Base-by-base conservation (phyloP, 2,329 filamentous ascomycete genomes). In the Emmonsia crescens region DNA sequence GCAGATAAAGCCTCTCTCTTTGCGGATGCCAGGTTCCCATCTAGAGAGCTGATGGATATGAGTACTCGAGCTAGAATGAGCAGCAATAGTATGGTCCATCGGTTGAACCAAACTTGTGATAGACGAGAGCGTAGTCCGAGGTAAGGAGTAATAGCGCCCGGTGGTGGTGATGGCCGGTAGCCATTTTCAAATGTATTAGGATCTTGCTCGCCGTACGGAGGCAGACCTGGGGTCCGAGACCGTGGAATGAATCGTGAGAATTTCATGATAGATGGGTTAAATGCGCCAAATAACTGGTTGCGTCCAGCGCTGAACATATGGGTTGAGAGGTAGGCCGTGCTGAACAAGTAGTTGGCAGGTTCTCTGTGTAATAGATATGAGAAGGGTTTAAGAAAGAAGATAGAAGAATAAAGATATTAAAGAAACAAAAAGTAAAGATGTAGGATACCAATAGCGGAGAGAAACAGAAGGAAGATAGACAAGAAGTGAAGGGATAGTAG, bases 81-180 rank as follows among this genome's bases (percentile, higher is more conserved):
- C 63, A 96, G 75, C 56, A 97, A 81, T 56, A 99, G 82, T 63
- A 97, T 81, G 46, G 94, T 97, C 94, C 94, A 99, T 75, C 89
- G 85, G 80, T 99, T 97, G 78, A 99, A 86, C 91, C 93, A 96
- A 75, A 95, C 83, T 80, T 99, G 94, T 59, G 94, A 97, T 69
- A 97, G 83, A 70, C 92, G 87, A 69, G 93, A 87, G 71, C 86
- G 85, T 71, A 96, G 85, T 69, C 92, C 91, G 65, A 99, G 88
- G 75, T 97, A 97, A 64, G 94, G 93, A 66, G 91, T 96, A 71
- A 89, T 82, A 72, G 84, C 84, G 74, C 85, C 82, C 65, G 88
- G 86, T 73, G 84, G 82, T 71, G 80, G 75, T 73, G 78, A 38
- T 75, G 82, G 79, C 77, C 81, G 81, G 75, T 82, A 75, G 61